Conservation (phyloP, 257 asterid species). For the Mentha longifolia region DNA sequence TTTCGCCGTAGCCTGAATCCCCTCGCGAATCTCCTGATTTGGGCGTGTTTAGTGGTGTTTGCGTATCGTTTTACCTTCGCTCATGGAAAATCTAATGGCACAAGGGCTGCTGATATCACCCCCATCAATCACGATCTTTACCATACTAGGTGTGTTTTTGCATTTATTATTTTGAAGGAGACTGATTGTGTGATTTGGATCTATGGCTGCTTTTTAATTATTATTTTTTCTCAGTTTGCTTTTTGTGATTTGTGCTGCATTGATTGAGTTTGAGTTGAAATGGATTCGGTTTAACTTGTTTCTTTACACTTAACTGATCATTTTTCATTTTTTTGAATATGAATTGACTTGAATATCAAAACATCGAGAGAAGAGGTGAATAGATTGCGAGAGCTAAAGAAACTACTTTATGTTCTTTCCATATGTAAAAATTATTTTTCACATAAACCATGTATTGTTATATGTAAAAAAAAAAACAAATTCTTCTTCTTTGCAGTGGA, state of each 20-base stretch:
- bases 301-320: constrained; percentile 6
- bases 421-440: constrained; percentile 10
- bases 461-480: too few species aligned
- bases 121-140: constrained; percentile 92
- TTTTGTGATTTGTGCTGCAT: constrained; percentile 18
- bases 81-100: constrained; percentile 53
- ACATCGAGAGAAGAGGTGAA: constrained; percentile 12
- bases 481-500: constrained; percentile 58
- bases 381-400: constrained; percentile 6
- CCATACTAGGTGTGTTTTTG: constrained; percentile 65
- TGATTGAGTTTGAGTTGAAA: constrained; percentile 32
- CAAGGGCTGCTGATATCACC: constrained; percentile 44
- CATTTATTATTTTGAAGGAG: background rate
- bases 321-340: constrained; percentile 21
- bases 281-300: constrained; percentile 28
- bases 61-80: constrained; percentile 33
- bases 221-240: background rate
- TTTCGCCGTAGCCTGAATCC: constrained; percentile 41
- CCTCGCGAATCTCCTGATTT: constrained; percentile 34
- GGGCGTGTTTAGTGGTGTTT: constrained; percentile 25
- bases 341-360: constrained; percentile 3
- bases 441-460: background rate
- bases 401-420: constrained; percentile 1
- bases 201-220: background rate
- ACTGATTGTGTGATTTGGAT: constrained; percentile 21